phyloP scores from a whole-genome alignment of 2,329 filamentous ascomycete species.

The Phyllosticta citriasiana region DNA sequence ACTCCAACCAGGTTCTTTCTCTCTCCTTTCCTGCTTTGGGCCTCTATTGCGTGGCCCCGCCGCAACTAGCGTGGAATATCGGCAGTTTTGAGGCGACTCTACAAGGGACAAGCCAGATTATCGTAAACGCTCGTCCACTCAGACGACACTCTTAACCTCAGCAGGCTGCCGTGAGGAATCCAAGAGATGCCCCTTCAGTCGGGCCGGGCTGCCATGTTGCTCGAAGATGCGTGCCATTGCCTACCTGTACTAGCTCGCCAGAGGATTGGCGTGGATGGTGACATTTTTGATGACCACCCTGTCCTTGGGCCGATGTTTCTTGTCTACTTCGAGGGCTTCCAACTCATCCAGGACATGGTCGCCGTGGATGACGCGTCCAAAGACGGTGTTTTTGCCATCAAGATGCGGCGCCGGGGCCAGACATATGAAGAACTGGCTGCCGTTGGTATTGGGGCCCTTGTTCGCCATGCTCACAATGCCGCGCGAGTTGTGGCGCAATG shows the following conservation, averaged over 20 bases:
- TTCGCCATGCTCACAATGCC: conserved; percentile 72
- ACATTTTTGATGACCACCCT: conserved; percentile 56
- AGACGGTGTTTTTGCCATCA: conserved; percentile 76
- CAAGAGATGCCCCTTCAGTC: background rate
- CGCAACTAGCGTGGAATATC: background rate
- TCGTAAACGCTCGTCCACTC: background rate
- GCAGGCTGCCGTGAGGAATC: background rate
- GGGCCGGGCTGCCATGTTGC: background rate
- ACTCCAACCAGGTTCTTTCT: background rate
- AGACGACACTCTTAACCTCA: background rate
- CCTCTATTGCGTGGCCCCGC: background rate
- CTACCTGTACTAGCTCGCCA: conserved; percentile 46
- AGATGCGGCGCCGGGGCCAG: conserved; percentile 71
- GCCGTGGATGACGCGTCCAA: conserved; percentile 56
- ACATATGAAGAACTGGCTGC: conserved; percentile 72
- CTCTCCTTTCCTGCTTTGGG: background rate
- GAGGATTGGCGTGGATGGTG: conserved; percentile 69
- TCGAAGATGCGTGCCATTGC: background rate
- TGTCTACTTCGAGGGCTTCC: conserved; percentile 63
- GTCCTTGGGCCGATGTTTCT: conserved; percentile 64
- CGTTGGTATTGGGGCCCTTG: conserved; percentile 63
- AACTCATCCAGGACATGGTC: conserved; percentile 57
- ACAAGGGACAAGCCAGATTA: background rate
- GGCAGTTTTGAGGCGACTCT: background rate
- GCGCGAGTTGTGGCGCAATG: conserved; percentile 56